Base-by-base conservation (phyloP, 2,329 filamentous ascomycete genomes). In the Fusarium pininemorale region DNA sequence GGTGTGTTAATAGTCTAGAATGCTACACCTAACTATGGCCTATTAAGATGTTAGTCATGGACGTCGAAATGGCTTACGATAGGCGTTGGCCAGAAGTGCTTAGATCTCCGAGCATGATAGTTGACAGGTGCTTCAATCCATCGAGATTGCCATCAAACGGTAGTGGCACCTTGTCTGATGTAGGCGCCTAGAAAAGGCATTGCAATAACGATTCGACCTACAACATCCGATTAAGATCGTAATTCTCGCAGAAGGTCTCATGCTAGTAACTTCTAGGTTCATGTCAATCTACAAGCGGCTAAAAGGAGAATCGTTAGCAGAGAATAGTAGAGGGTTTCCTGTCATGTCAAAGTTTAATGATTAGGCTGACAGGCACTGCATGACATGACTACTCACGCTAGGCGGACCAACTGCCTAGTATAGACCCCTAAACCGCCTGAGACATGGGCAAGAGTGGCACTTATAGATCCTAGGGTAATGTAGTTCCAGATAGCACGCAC, bases 201-300 rank as follows among this genome's bases (percentile, higher is more conserved):
- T n/a, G 7, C 28, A 11, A n/a, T 32, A 13, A 2, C 30, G 30
- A 32, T 2, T 32, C 30, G 30, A 32, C 30, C 5, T 13, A 32
- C 30, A 32, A 13, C 30, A 12, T 32, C 18, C 9, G 6, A 28
- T 16, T 9, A 30, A 48, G 13, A 5, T 0, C 13, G 20, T 22
- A 7, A 22, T 26, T 20, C 4, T 32, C 5, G 30, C 12, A 13
- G 12, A 32, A 32, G 2, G 8, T 20, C 0, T 7, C 18, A 37
- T 11, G 16, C 6, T 2, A 32, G 30, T 12, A 32, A 32, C 12
- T 1, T 32, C 30, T 32, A 32, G 12, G 1, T 32, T 32, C 32
- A 32, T 32, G 32, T 4, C 8, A 24, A 0, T 3, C 7, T 4
- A 5, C 16, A 9, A 7, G 12, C 12, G 6, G 8, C n/a, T 3